These are phyloP conservation scores for Pseudohalonectria lignicola DNA, from an alignment of 2,329 filamentous ascomycete species.

Conservation along the genomic window DNA sequence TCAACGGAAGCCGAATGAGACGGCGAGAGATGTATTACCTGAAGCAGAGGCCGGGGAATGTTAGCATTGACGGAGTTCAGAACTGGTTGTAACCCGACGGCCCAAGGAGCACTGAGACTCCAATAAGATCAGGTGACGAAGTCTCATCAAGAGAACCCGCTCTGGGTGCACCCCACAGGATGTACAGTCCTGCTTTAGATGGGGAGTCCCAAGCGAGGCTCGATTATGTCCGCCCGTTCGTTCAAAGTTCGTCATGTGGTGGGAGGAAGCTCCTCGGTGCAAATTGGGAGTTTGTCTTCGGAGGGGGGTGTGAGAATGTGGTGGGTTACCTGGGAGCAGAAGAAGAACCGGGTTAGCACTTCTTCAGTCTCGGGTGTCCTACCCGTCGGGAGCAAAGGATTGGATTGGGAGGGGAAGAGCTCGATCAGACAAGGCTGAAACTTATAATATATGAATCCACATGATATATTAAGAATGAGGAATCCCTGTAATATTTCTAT, in stretches of 20 bases:
- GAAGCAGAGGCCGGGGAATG: too few relatives aligned
- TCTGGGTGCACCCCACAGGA: slow-evolving; percentile 38
- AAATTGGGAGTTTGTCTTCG: slow-evolving; percentile 14
- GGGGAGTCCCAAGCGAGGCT: slow-evolving; percentile 33
- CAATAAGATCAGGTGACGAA: slow-evolving; percentile 50
- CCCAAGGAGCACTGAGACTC: too few relatives aligned
- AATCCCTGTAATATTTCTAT: slow-evolving; percentile 53
- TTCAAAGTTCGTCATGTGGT: slow-evolving; percentile 52
- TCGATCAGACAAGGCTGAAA: slow-evolving; percentile 61
- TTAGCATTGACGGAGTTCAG: too few relatives aligned
- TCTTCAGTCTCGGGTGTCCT: slow-evolving; percentile 1
- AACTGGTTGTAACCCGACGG: too few relatives aligned
- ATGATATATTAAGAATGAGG: slow-evolving; percentile 57
- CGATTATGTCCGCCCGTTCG: slow-evolving; percentile 61
- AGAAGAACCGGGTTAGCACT: slow-evolving; percentile 9
- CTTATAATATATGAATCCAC: slow-evolving; percentile 40
- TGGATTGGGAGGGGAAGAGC: too few relatives aligned
- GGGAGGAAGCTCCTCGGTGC: not conserved
- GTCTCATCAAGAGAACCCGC: slow-evolving; percentile 50
- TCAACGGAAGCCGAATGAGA: too few relatives aligned
- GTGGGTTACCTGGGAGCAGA: slow-evolving; percentile 9
- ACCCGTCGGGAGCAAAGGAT: too few relatives aligned
- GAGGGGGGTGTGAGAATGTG: slow-evolving; percentile 20
- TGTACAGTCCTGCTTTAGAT: slow-evolving; percentile 50
- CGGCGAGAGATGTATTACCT: slow-evolving; percentile 16